Base-by-base conservation (phyloP, 305 asterid genomes). In the Lippia alba region DNA sequence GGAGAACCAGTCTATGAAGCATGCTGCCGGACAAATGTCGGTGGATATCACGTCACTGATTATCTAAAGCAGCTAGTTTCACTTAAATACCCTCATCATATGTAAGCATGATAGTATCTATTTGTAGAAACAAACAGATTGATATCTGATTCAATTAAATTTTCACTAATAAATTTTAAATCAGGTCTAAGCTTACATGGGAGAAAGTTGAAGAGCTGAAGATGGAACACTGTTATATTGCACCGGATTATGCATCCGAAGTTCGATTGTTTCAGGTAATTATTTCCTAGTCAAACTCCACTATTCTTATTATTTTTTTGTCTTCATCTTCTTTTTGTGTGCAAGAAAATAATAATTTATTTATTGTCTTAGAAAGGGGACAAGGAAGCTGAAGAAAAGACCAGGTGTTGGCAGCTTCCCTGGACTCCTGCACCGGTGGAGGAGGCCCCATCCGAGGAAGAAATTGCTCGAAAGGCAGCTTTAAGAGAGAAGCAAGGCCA, bases 1-100 rank as follows among this genome's bases (percentile, higher is more conserved):
- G 99, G 99, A 74, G 99, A 94, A 75, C 99, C 97, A 58, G 89
- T 88, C 65, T 94, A 83, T 67, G 97, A 88, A 80, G 99, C 96
- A 34, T 85, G 91, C 80, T 87, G 96, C 88, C 88, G 99, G 73
- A 87, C 95, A 74, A 94, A 94, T 75, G 85, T 90, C 75, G 99
- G 99, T 80, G 99, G 99, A 82, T 94, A 89, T 81, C 96, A 94
- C 66, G 81, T 91, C 70, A 88, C 99, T 56, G 95, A 94, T 84
- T 91, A 90, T 84, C 76, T 94, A 72, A 94, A 94, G 85, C 97
- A 94, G 85, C 99, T 94, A 78, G 85, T 94, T 66, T 91, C 99
- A 15, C 99, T 94, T 68, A 94, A 91, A 76, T 86, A 90, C 81
- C 97, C 99, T 66, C 97, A 94, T 84, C 97, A 94, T 78, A 84